phyloP scores from a whole-genome alignment of 352 stramenopile genomes.

The Phytophthora megakarya region DNA sequence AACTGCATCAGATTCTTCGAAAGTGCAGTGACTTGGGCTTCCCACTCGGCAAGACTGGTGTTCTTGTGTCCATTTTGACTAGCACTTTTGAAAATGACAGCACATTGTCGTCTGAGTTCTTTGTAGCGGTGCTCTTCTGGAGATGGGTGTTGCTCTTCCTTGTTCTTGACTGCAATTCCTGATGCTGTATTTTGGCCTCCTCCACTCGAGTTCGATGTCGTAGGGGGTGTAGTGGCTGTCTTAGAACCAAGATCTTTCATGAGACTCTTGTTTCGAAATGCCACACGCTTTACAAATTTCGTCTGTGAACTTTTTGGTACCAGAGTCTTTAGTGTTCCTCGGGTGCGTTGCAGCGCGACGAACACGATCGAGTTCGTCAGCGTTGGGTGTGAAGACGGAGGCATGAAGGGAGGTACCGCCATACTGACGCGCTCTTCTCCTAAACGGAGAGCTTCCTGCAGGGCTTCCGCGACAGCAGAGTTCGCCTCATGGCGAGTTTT shows the following conservation, averaged over 20 bases:
- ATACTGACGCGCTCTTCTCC: constrained; percentile 39
- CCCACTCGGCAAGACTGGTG: constrained; percentile 23
- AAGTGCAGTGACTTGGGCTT: constrained; percentile 15
- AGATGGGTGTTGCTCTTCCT: not conserved
- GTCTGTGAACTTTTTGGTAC: constrained; percentile 52
- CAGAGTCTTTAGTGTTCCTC: constrained; percentile 35
- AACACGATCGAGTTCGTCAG: constrained; percentile 39
- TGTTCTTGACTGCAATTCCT: not conserved
- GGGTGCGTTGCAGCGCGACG: constrained; percentile 44
- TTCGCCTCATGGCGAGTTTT: constrained; percentile 35
- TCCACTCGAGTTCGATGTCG: not conserved
- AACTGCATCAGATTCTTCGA: constrained; percentile 23
- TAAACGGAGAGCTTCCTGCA: constrained; percentile 38
- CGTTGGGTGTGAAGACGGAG: constrained; percentile 45
- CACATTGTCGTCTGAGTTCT: constrained; percentile 28
- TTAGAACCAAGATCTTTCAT: constrained; percentile 41
- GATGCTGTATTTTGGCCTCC: not conserved
- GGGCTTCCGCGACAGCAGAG: constrained; percentile 28
- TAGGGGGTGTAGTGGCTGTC: not conserved
- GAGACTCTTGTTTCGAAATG: constrained; percentile 44
- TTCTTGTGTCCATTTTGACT: not conserved
- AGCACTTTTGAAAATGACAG: constrained; percentile 18
- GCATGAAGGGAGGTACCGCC: constrained; percentile 41
- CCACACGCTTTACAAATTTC: constrained; percentile 56
- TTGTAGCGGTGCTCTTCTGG: constrained; percentile 3